A percentile compares a stretch with the other conserved stretches of the same genome.
Evolutionary conservation across 2,329 filamentous ascomycete species (phyloP).

Genomic region (Ascochyta pisi): DNA sequence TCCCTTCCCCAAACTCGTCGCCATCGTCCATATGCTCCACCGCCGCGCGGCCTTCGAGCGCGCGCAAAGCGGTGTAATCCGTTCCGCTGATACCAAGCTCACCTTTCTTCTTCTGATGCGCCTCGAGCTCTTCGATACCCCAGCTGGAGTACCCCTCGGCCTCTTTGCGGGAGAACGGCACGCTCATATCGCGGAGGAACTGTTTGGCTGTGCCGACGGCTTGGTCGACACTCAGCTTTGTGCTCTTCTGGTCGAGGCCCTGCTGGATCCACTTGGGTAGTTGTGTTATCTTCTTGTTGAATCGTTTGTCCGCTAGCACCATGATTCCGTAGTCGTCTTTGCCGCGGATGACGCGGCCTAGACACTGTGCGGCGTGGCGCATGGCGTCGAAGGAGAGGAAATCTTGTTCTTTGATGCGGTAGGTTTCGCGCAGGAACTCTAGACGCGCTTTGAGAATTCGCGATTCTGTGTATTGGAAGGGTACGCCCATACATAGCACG

Average conservation of each 20-base stretch:
- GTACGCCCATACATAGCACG: slow-evolving; percentile 94
- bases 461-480: slow-evolving; percentile 98
- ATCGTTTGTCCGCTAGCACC: slow-evolving; percentile 93
- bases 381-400: slow-evolving; percentile 99
- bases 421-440: slow-evolving; percentile 96
- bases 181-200: slow-evolving; percentile 90
- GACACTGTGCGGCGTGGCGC: slow-evolving; percentile 96
- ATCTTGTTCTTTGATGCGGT: slow-evolving; percentile 95
- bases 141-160: slow-evolving; percentile 95
- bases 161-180: slow-evolving; percentile 81
- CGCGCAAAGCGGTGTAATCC: slow-evolving; percentile 54
- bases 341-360: slow-evolving; percentile 90
- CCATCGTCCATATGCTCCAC: slow-evolving; percentile 26
- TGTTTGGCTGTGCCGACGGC: slow-evolving; percentile 86
- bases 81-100: slow-evolving; percentile 71
- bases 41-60: slow-evolving; percentile 40
- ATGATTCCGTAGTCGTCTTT: slow-evolving; percentile 99
- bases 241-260: slow-evolving; percentile 81
- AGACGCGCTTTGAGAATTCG: slow-evolving; percentile 94
- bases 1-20: slow-evolving; percentile 19
- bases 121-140: slow-evolving; percentile 79
- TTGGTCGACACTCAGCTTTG: slow-evolving; percentile 94
- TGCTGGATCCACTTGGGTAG: slow-evolving; percentile 97
- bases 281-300: slow-evolving; percentile 88
- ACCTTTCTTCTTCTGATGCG: slow-evolving; percentile 77